Conservation (phyloP, 225 moss, liverwort and hornwort species). For the Pleurozium schreberi region DNA sequence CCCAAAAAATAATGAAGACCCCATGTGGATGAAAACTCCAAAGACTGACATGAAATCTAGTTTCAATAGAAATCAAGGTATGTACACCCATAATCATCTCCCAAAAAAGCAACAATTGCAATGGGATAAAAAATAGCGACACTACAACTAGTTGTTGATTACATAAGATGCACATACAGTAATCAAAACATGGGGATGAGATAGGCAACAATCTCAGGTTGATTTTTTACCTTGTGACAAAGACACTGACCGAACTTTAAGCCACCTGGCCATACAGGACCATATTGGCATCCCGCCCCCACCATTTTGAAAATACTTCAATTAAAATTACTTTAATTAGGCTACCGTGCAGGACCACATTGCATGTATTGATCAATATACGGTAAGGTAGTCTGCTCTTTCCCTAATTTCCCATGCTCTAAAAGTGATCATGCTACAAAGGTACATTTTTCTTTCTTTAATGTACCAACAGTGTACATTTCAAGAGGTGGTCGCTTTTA, state of each 20-base stretch:
- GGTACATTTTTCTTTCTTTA: too few species aligned
- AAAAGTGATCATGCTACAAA: too few species aligned
- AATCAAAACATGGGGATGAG: not conserved
- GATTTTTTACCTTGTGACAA: not conserved
- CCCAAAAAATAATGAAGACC: not conserved
- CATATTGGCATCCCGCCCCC: not conserved
- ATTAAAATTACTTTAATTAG: not conserved
- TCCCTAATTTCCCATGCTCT: too few species aligned
- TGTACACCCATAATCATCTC: not conserved
- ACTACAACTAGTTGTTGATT: not conserved
- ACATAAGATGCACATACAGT: rapidly evolving
- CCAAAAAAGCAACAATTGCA: not conserved
- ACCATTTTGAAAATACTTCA: not conserved
- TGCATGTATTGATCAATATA: not conserved
- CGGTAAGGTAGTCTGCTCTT: too few species aligned
- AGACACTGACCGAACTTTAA: not conserved
- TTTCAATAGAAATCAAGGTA: not conserved
- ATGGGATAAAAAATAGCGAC: not conserved
- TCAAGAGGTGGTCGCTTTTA: too few species aligned
- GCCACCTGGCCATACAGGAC: not conserved
- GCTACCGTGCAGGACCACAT: not conserved
- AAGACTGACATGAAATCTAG: not conserved
- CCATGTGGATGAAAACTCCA: not conserved
- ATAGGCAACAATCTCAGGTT: not conserved
- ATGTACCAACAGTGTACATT: too few species aligned